Base-by-base conservation (phyloP, 129 eudicot species). In the Chrysanthemum lavandulifolium region DNA sequence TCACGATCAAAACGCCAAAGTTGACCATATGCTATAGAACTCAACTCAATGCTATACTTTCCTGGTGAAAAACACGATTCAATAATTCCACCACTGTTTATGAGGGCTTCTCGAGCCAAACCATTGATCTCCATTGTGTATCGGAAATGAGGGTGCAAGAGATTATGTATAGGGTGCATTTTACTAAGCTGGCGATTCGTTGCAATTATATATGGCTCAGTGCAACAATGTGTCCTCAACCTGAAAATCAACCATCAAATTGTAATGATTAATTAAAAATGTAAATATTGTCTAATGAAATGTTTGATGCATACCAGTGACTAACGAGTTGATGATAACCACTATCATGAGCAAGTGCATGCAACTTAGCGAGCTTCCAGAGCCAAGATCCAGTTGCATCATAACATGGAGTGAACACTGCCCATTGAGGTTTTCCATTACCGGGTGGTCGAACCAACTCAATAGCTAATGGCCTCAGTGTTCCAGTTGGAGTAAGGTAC, bases 351-450 rank as follows among this genome's bases (percentile, higher is more conserved):
- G 96, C 96, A 65, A 79, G 89, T 19, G 73, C 90, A 76, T 92
- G 97, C 48, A 86, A 66, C 71, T 92, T 92, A 12, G 97, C 97
- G 2, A 92, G 82, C 80, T 81, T 89, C 97, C 97, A 92, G 2
- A 84, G 87, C 97, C 97, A 92, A 48, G 71, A 58, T 31, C 80
- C 79, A 18, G 97, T 92, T 71, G 96, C 78, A 61, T 86, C 81
- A 82, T 82, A 80, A 56, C 76, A n/a, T 0, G 87, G 96, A 7
- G 43, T 33, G 57, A 65, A 89, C 0, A 69, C 92, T 21, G 58
- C 78, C 96, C 96, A 89, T 51, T 81, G 86, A 4, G 89, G 87
- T 80, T 86, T 89, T 10, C 76, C 89, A 3, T 51, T 74, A 7
- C 71, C 31, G 4, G 89, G 89, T 50, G 97, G 97, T 27, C 97